Conservation (phyloP, 176 grass and related monocot genomes). For the Guadua angustifolia region DNA sequence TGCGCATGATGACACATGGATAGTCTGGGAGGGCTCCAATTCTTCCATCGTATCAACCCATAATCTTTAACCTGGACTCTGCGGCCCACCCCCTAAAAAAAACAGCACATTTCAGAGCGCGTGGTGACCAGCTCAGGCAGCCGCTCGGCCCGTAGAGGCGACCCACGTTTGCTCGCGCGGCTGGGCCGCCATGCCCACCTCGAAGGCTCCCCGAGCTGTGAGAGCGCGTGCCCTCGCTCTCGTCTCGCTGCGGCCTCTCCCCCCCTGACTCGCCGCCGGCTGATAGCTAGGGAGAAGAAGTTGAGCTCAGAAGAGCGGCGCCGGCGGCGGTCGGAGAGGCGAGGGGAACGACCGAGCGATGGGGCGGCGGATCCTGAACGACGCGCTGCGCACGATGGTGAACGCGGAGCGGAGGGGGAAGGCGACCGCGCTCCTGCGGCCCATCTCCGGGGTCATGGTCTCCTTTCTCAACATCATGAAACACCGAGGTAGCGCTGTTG, state of each 20-base stretch:
- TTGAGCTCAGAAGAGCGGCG: neutral
- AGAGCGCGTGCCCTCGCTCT: too few species aligned
- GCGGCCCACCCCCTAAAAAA: too few species aligned
- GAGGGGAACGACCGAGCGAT: slow-evolving; percentile 32
- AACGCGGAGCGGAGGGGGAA: slow-evolving; percentile 78
- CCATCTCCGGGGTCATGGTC: slow-evolving; percentile 87
- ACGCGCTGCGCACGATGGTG: slow-evolving; percentile 82
- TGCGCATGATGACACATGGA: too few species aligned
- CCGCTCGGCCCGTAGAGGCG: too few species aligned
- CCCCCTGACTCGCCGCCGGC: slow-evolving; percentile 20
- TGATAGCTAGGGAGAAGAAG: slow-evolving; percentile 1
- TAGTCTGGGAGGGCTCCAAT: too few species aligned
- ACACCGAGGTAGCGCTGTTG: slow-evolving; percentile 61
- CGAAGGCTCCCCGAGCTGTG: neutral
- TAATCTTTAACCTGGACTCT: too few species aligned
- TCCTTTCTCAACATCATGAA: slow-evolving; percentile 98
- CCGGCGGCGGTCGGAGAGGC: slow-evolving; percentile 16
- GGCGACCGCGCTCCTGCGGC: slow-evolving; percentile 69
- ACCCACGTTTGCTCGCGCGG: neutral
- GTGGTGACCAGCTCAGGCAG: too few species aligned
- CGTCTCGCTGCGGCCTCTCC: too few species aligned
- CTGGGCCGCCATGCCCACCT: neutral
- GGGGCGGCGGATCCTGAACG: slow-evolving; percentile 89
- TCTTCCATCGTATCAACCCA: too few species aligned
- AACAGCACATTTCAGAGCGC: too few species aligned